Evolutionary conservation across 495 filamentous ascomycete species (phyloP).

Genomic region (Talaromyces borbonicus): DNA sequence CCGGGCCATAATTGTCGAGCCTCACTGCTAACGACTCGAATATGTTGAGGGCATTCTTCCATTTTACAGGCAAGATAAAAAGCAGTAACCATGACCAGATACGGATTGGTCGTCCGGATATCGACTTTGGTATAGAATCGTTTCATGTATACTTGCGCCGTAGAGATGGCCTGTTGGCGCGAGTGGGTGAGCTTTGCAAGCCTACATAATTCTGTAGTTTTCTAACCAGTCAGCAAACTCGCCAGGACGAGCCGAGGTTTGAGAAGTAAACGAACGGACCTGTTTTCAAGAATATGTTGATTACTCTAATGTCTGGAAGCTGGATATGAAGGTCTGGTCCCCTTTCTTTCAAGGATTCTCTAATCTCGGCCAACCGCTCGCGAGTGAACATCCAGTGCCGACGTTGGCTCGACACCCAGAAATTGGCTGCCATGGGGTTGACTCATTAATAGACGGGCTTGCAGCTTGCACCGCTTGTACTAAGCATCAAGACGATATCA

Average conservation of each 20-base stretch:
- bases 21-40: slow-evolving; percentile 75
- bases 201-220: slow-evolving; percentile 62
- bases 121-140: slow-evolving; percentile 89
- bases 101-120: slow-evolving; percentile 87
- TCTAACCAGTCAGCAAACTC: not conserved
- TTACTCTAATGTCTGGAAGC: slow-evolving; percentile 67
- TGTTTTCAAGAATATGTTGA: slow-evolving; percentile 81
- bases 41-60: slow-evolving; percentile 97
- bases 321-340: slow-evolving; percentile 68
- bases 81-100: slow-evolving; percentile 80
- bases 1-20: slow-evolving; percentile 82
- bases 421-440: slow-evolving; percentile 88
- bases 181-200: slow-evolving; percentile 68
- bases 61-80: slow-evolving; percentile 96
- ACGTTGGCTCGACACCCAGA: slow-evolving; percentile 89
- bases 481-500: not conserved
- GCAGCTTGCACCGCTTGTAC: not conserved
- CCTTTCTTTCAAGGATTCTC: slow-evolving; percentile 61
- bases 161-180: slow-evolving; percentile 87
- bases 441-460: not conserved
- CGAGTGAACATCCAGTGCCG: slow-evolving; percentile 84
- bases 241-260: not conserved
- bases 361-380: slow-evolving; percentile 60
- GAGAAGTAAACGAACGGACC: not conserved
- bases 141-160: slow-evolving; percentile 88